Percentiles rank a stretch among this genome's conserved stretches.
Evolutionary conservation across 768 basidiomycete species (phyloP).

Genomic region (Russula virescens): DNA sequence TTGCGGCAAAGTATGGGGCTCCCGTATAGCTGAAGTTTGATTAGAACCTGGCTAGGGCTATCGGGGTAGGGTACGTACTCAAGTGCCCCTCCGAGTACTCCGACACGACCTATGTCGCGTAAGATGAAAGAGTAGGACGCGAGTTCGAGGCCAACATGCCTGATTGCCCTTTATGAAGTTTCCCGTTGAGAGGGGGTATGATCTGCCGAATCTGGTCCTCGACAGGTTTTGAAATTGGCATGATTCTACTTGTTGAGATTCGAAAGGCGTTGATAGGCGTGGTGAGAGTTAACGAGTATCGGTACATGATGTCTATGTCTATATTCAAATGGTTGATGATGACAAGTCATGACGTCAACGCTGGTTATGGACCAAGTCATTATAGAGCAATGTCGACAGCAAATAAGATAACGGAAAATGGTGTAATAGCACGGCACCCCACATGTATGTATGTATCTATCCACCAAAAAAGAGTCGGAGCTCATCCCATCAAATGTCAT

Average conservation of each 20-base stretch:
- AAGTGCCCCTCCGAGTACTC: constrained; percentile 87
- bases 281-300: too few species aligned
- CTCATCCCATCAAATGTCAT: constrained; percentile 7
- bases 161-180: constrained; percentile 93
- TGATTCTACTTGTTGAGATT: constrained; percentile 27
- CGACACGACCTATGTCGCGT: constrained; percentile 63
- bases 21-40: constrained; percentile 73
- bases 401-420: constrained; percentile 7
- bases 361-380: not conserved
- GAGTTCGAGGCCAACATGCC: constrained; percentile 39
- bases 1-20: constrained; percentile 93
- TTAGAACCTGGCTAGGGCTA: not conserved
- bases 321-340: too few species aligned
- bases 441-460: constrained; percentile 6
- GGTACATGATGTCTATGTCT: too few species aligned
- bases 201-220: constrained; percentile 71
- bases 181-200: constrained; percentile 85
- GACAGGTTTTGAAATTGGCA: constrained; percentile 58
- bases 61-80: constrained; percentile 55
- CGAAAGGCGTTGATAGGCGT: too few species aligned
- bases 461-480: too few species aligned
- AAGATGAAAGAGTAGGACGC: not conserved
- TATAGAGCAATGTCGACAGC: constrained; percentile 1
- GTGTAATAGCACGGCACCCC: not conserved
- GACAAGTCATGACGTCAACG: not conserved